phyloP scores from a whole-genome alignment of 805 yeast species.

The Debaryomyces castellii region DNA sequence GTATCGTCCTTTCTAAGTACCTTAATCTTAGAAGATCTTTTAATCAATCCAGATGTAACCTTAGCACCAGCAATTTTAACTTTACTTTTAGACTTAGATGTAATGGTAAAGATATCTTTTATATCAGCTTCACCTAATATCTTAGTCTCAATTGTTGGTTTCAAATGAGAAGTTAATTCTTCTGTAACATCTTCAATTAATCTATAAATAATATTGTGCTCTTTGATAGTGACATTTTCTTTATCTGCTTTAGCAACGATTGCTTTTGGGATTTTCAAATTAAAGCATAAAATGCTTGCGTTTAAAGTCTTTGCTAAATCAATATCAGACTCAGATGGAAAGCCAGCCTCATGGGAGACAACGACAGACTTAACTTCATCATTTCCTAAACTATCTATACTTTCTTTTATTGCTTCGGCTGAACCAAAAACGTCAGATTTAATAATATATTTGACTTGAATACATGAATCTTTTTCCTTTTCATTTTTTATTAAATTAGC shows the following conservation, averaged over 20 bases:
- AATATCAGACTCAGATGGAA: conserved; percentile 51
- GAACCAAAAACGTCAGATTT: conserved; percentile 95
- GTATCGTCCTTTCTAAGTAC: conserved; percentile 53
- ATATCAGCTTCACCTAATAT: conserved; percentile 66
- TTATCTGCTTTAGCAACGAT: conserved; percentile 57
- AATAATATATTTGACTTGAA: conserved; percentile 59
- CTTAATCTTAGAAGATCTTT: conserved; percentile 56
- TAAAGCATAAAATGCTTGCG: conserved; percentile 78
- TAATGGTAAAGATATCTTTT: conserved; percentile 69
- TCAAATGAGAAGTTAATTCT: conserved; percentile 56
- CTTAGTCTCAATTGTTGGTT: conserved; percentile 67
- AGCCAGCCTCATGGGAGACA: conserved; percentile 75
- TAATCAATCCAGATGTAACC: conserved; percentile 66
- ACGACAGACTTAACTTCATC: conserved; percentile 76
- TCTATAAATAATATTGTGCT: conserved; percentile 81
- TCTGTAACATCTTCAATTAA: conserved; percentile 80
- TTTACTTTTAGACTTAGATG: conserved; percentile 51
- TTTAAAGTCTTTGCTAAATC: conserved; percentile 42
- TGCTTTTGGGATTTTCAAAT: conserved; percentile 65
- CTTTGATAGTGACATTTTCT: conserved; percentile 55
- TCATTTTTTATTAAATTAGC: conserved; percentile 39
- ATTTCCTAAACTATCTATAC: conserved; percentile 80
- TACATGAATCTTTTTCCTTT: conserved; percentile 17
- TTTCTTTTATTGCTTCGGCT: conserved; percentile 86
- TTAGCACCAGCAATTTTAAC: conserved; percentile 84